Conservation (phyloP, 2,329 filamentous ascomycete genomes). For the Ambrosiella cleistominuta region DNA sequence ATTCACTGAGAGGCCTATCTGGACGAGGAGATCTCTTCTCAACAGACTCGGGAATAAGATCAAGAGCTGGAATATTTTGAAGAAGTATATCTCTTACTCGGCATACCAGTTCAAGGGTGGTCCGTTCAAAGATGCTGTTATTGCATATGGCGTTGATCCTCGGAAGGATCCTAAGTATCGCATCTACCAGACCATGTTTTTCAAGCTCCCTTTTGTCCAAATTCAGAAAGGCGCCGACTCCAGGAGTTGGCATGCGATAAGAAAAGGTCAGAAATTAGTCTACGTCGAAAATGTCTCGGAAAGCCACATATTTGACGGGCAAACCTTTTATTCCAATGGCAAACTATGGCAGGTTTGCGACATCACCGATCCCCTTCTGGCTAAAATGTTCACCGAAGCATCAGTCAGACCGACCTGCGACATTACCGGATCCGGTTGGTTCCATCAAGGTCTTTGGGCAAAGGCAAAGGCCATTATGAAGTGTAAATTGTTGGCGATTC, state of each 20-base stretch:
- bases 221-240: conserved; percentile 20
- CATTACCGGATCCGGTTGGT: conserved; percentile 59
- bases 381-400: conserved; percentile 44
- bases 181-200: conserved; percentile 76
- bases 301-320: conserved; percentile 71
- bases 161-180: conserved; percentile 59
- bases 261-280: conserved; percentile 21
- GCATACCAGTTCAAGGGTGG: conserved; percentile 88
- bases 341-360: conserved; percentile 94
- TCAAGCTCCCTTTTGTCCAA: conserved; percentile 42
- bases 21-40: conserved; percentile 66
- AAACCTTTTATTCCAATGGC: conserved; percentile 56
- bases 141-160: conserved; percentile 75
- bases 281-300: conserved; percentile 24
- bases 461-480: conserved; percentile 81
- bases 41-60: conserved; percentile 46
- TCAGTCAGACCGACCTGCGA: conserved; percentile 43
- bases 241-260: conserved; percentile 14
- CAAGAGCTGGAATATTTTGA: conserved; percentile 40
- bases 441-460: conserved; percentile 58
- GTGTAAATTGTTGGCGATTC: conserved; percentile 57
- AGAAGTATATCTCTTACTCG: conserved; percentile 63
- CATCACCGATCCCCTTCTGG: conserved; percentile 62
- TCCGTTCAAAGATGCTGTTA: conserved; percentile 76
- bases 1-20: conserved; percentile 61